These are phyloP conservation scores for Pseudozyma sp. DNA, from an alignment of 1,284 basidiomycete genomes.

Conservation along the genomic window DNA sequence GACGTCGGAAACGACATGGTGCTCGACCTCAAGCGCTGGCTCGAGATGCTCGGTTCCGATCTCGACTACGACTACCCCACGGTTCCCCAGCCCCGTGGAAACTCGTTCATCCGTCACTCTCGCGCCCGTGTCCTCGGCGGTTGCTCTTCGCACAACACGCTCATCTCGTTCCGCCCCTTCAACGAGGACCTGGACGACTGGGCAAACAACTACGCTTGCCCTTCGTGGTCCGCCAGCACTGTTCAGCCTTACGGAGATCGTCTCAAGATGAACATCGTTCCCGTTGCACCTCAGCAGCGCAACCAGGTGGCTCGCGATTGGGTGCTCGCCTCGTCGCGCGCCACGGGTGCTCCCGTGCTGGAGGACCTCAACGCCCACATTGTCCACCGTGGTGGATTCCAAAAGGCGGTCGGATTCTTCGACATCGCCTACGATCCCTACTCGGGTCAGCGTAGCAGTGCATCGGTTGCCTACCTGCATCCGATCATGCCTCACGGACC, in stretches of 20 bases:
- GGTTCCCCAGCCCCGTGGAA: slow-evolving; percentile 67
- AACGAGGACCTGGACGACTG: slow-evolving; percentile 68
- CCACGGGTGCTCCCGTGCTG: slow-evolving; percentile 65
- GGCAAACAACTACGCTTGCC: slow-evolving; percentile 64
- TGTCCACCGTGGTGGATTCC: slow-evolving; percentile 61
- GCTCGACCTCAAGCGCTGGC: slow-evolving; percentile 67
- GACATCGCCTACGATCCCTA: slow-evolving; percentile 69
- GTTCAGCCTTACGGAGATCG: slow-evolving; percentile 68
- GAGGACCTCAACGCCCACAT: slow-evolving; percentile 67
- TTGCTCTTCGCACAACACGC: slow-evolving; percentile 69
- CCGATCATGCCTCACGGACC: slow-evolving; percentile 68
- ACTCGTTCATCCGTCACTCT: slow-evolving; percentile 69
- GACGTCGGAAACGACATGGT: slow-evolving; percentile 67
- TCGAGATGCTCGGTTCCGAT: slow-evolving; percentile 68
- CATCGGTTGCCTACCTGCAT: slow-evolving; percentile 68
- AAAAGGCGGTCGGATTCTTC: slow-evolving; percentile 68
- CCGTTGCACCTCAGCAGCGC: slow-evolving; percentile 67
- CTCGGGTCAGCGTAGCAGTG: slow-evolving; percentile 63
- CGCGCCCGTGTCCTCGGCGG: slow-evolving; percentile 68
- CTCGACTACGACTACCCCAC: slow-evolving; percentile 69
- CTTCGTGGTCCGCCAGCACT: slow-evolving; percentile 58
- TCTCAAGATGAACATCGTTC: slow-evolving; percentile 68
- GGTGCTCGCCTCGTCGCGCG: slow-evolving; percentile 60
- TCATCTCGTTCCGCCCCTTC: slow-evolving; percentile 69
- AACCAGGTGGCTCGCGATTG: slow-evolving; percentile 68